These are phyloP conservation scores for Solanum pinnatisectum DNA, from an alignment of 257 asterid genomes.

Conservation along the genomic window DNA sequence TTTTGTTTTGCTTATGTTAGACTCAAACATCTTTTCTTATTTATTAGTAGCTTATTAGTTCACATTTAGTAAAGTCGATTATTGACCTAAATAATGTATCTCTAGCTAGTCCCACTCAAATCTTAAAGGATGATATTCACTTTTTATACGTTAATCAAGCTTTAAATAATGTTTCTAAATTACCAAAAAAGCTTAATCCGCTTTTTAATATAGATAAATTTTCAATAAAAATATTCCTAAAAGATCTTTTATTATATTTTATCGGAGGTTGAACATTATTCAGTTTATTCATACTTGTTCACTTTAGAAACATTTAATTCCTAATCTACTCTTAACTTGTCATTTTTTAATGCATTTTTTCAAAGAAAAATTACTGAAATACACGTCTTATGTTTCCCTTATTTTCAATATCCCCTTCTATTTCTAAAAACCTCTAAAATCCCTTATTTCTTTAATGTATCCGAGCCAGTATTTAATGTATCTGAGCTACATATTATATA, in stretches of 20 bases:
- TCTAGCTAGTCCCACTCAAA: background rate
- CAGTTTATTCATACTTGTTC: background rate
- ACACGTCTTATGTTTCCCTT: too few relatives aligned
- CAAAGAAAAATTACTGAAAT: too few relatives aligned
- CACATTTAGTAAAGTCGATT: too few relatives aligned
- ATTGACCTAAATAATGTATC: background rate
- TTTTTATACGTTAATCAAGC: background rate
- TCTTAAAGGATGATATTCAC: background rate
- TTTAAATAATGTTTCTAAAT: background rate
- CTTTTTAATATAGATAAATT: background rate
- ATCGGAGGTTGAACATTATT: background rate
- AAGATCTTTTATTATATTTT: background rate
- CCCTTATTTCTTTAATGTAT: too few relatives aligned
- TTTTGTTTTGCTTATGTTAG: background rate
- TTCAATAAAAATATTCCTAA: too few relatives aligned
- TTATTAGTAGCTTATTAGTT: too few relatives aligned
- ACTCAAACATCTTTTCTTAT: background rate
- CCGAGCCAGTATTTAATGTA: too few relatives aligned
- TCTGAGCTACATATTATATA: too few relatives aligned
- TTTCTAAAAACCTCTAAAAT: too few relatives aligned
- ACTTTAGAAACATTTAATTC: background rate
- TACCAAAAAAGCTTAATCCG: background rate
- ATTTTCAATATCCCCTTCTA: too few relatives aligned
- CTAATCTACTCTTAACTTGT: too few relatives aligned
- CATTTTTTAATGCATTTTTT: too few relatives aligned